Base-by-base conservation (phyloP, 164 flowering plant species). In the Stephania yunnanensis region DNA sequence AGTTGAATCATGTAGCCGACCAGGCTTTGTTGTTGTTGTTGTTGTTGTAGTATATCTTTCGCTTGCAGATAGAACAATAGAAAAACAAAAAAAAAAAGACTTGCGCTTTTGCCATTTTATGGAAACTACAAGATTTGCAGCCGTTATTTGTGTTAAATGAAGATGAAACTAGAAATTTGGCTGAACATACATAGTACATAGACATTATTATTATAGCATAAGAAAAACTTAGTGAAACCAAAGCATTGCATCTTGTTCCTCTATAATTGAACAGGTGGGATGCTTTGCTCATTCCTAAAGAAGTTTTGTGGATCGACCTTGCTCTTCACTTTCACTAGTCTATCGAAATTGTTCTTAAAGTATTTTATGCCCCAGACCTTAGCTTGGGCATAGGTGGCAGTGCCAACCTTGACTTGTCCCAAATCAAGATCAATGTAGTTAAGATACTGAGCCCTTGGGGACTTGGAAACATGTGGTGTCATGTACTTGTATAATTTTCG, bases 251-350 rank as follows among this genome's bases (percentile, higher is more conserved):
- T n/a, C 55, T 50, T 50, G 55, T 50, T 8, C 55, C 12, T 22
- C 29, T 48, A 70, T 4, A 53, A 70, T 45, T 53, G 12, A 70
- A 70, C 30, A 69, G 20, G 6, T 46, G 72, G 72, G 20, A 71
- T 71, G 45, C 73, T 71, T 25, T 71, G 73, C 36, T 71, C 73
- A 71, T 71, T 10, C n/a, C 82, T 79, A 52, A 86, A 86, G 76
- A 82, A 86, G 68, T 86, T 82, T 0, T 58, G 72, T 0, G 86
- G 86, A 76, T 86, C 88, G 65, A 81, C 81, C 65, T 8, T 70
- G 10, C 83, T 77, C 78, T 86, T 86, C 53, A 84, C 82, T 7
- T 71, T 31, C 15, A 80, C 86, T 73, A 86, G 72, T 64, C 86
- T 82, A 0, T 81, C 73, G 20, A 79, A 86, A 66, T 86, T 84